Conservation (phyloP, 2,329 filamentous ascomycete species). For the Fusarium poae region DNA sequence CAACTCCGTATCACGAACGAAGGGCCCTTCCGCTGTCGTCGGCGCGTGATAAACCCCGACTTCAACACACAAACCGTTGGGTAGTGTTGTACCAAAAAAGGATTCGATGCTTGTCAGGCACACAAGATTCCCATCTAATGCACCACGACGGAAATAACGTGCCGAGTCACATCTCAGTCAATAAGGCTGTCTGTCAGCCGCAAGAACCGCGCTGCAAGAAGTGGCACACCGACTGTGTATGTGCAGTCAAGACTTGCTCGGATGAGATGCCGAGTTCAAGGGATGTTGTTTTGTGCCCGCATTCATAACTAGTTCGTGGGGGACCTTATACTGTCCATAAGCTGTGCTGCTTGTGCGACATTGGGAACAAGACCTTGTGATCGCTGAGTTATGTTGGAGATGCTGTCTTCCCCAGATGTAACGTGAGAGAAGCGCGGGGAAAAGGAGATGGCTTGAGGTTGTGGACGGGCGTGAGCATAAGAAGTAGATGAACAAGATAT, state of each 20-base stretch:
- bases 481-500: neutral
- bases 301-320: slow-evolving; percentile 28
- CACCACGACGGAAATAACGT: slow-evolving; percentile 36
- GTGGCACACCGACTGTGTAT: slow-evolving; percentile 21
- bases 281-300: slow-evolving; percentile 42
- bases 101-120: slow-evolving; percentile 6
- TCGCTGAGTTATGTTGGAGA: slow-evolving; percentile 6
- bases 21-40: neutral
- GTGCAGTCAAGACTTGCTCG: slow-evolving; percentile 14
- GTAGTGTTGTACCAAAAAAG: slow-evolving; percentile 1
- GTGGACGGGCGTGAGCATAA: slow-evolving; percentile 28
- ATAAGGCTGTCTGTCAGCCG: slow-evolving; percentile 23
- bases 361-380: slow-evolving; percentile 2
- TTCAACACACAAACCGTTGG: neutral
- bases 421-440: slow-evolving; percentile 5
- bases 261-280: slow-evolving; percentile 36
- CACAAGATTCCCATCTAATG: slow-evolving; percentile 17
- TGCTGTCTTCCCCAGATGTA: slow-evolving; percentile 9
- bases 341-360: neutral
- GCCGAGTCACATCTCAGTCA: slow-evolving; percentile 28
- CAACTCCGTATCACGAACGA: neutral
- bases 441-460: slow-evolving; percentile 7
- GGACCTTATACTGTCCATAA: neutral
- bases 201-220: slow-evolving; percentile 8
- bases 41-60: slow-evolving; percentile 10